Evolutionary conservation across 140 eudicot species (phyloP).

Genomic region (Cichorium intybus): DNA sequence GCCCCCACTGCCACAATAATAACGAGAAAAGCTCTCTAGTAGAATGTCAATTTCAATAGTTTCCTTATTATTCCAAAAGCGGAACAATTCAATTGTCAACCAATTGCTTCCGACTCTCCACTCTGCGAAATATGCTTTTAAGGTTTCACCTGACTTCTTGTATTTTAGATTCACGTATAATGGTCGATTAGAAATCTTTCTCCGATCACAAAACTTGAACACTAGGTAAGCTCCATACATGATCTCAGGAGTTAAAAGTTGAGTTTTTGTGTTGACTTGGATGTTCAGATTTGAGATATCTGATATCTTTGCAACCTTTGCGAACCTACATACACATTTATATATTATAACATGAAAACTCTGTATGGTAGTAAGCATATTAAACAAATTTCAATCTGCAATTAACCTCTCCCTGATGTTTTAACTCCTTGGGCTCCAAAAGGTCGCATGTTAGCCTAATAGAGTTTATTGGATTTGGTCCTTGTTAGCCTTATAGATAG

Average conservation of each 20-base stretch:
- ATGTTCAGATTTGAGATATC: conserved; percentile 28
- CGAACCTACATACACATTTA: conserved; percentile 16
- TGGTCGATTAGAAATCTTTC: conserved; percentile 22
- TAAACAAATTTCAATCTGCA: neutral
- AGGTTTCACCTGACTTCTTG: conserved; percentile 24
- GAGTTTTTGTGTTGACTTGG: conserved; percentile 15
- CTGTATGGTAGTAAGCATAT: neutral
- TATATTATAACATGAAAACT: neutral
- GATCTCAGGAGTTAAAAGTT: conserved; percentile 2
- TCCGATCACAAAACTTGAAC: conserved; percentile 30
- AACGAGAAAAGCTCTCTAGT: conserved; percentile 21
- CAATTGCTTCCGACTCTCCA: conserved; percentile 23
- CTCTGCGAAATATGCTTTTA: conserved; percentile 26
- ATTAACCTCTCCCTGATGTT: neutral
- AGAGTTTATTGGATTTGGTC: too few species aligned
- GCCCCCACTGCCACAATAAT: conserved; percentile 23
- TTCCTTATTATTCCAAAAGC: conserved; percentile 23
- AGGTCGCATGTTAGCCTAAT: too few species aligned
- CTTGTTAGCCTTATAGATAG: too few species aligned
- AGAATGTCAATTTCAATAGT: conserved; percentile 8
- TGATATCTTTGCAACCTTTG: conserved; percentile 27
- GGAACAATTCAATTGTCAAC: conserved; percentile 19
- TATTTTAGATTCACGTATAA: conserved; percentile 22
- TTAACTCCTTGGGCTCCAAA: too few species aligned
- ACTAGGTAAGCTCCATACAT: conserved; percentile 28